These are phyloP conservation scores for Metrosideros polymorpha DNA, from an alignment of 441 rosid species.

Conservation along the genomic window DNA sequence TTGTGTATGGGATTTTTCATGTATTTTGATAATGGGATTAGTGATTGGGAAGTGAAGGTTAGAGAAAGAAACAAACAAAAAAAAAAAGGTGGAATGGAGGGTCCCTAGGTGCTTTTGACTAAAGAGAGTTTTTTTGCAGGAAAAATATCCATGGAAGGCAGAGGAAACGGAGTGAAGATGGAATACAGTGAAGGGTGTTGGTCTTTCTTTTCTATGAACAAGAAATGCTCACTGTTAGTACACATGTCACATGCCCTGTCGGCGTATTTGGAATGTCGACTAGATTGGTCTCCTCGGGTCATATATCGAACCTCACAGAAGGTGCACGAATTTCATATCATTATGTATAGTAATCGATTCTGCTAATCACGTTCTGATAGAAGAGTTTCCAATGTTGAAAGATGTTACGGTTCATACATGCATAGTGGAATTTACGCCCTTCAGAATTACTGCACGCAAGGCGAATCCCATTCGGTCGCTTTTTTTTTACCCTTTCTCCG, in stretches of 20 bases:
- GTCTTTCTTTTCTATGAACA: not conserved
- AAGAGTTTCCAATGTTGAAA: not conserved
- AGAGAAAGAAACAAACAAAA: not conserved
- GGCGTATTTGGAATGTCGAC: not conserved
- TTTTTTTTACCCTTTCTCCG: not conserved
- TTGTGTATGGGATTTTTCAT: not conserved
- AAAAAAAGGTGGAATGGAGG: conserved; percentile 11
- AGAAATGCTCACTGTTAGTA: not conserved
- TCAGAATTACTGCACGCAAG: not conserved
- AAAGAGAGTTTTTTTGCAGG: conserved; percentile 5
- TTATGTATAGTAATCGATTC: not conserved
- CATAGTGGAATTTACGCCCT: not conserved
- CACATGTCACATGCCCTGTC: not conserved
- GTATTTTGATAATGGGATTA: not conserved
- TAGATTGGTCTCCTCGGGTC: not conserved
- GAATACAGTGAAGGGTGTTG: not conserved
- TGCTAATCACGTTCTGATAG: not conserved
- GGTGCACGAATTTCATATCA: not conserved
- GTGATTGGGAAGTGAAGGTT: conserved; percentile 6
- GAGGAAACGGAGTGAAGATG: not conserved
- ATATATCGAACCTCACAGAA: not conserved
- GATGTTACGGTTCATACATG: not conserved
- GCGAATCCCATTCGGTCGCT: not conserved
- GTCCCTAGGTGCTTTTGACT: conserved; percentile 41
- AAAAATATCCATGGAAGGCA: not conserved